Percentiles rank a stretch among this genome's conserved stretches.
Evolutionary conservation across 371 early-diverging fungal species (phyloP).

Genomic region (Smittium culicis): DNA sequence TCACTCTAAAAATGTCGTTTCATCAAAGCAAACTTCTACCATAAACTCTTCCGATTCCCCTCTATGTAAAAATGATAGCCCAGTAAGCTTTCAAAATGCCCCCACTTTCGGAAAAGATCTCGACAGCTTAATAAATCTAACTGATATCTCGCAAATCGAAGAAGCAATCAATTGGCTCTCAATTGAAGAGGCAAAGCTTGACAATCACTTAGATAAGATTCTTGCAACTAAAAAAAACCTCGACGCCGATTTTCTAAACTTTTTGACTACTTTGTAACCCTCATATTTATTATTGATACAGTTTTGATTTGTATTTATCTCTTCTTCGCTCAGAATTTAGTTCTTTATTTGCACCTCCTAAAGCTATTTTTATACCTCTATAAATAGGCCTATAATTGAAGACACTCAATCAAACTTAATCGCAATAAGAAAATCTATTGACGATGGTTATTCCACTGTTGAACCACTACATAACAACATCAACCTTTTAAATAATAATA

Average conservation of each 20-base stretch:
- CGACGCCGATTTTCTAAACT: not conserved
- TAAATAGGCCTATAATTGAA: constrained; percentile 4
- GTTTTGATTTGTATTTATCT: not conserved
- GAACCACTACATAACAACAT: not conserved
- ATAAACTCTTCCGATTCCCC: too few species aligned
- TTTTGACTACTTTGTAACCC: not conserved
- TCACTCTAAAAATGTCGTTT: too few species aligned
- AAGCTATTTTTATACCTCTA: not conserved
- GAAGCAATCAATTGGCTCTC: constrained; percentile 2
- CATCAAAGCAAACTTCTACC: too few species aligned
- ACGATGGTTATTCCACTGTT: not conserved
- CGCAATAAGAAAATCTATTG: not conserved
- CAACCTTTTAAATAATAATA: not conserved
- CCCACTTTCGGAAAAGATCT: not conserved
- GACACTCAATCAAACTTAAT: not conserved
- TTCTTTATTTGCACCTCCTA: not conserved
- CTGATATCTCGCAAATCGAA: constrained; percentile 7
- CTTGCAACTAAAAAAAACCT: not conserved
- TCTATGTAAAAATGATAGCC: too few species aligned
- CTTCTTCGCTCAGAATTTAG: too few species aligned
- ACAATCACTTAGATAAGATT: not conserved
- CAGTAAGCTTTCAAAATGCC: too few species aligned
- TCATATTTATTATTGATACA: not conserved
- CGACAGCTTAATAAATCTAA: not conserved
- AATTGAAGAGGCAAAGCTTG: not conserved